Conservation (phyloP, 148 eudicot species). For the Camellia granthamiana region DNA sequence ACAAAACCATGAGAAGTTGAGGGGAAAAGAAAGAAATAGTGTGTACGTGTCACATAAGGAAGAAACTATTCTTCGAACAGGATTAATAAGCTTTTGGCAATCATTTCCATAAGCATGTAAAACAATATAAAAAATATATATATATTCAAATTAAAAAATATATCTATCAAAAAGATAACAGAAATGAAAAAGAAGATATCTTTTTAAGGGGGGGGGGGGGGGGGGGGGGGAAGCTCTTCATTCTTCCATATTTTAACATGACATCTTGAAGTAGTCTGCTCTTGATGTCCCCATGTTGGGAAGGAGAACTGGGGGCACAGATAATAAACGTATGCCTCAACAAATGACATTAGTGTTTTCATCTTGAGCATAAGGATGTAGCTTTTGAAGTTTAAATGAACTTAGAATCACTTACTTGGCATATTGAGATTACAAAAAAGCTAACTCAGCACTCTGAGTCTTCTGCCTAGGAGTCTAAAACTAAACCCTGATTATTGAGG, state of each 20-base stretch:
- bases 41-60: neutral
- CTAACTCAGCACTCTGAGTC: neutral
- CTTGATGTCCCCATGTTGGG: neutral
- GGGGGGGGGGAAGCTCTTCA: neutral
- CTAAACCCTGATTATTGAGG: neutral
- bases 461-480: neutral
- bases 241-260: neutral
- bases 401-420: neutral
- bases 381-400: neutral
- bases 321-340: neutral
- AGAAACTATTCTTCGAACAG: slow-evolving; percentile 5
- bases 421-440: neutral
- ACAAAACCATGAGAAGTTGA: neutral
- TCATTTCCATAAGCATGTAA: too few relatives aligned
- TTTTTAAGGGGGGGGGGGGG: too few relatives aligned
- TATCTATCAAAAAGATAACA: neutral
- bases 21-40: neutral
- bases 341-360: neutral
- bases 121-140: neutral
- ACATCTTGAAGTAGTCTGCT: neutral
- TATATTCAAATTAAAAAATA: neutral
- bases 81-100: neutral
- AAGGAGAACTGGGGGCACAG: neutral
- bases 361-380: neutral
- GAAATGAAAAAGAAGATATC: neutral